Evolutionary conservation across 2,329 filamentous ascomycete genomes (phyloP), one percentile per base, ranked within the genome.

Genomic region (Alternaria atra): DNA sequence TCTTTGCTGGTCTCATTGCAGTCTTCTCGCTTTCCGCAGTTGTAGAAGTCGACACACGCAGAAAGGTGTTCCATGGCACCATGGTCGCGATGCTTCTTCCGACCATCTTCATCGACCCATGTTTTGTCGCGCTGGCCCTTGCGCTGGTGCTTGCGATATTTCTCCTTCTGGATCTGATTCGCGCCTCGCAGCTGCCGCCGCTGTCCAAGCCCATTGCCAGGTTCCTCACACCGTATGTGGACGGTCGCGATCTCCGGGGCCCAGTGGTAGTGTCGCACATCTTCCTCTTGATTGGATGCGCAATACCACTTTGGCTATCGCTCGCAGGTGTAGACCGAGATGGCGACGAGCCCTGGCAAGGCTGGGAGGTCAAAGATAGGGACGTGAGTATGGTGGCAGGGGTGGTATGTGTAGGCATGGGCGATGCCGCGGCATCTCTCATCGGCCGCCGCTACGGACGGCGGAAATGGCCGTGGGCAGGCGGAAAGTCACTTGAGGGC

Each of bases 31-130:
- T 97, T 37, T 91, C 90, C 40, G 83, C 88, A 3, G 83, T 92
- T 51, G 94, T 91, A 67, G 94, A 97, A 79, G 94, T 99, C 47
- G 95, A 99, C 80, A 99, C 95, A 1, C 88, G 95, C 51, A 89
- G 95, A 52, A 99, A 99, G 79, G 92, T 98, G 25, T 99, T 99
- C 77, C 95, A 99, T 78, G 96, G 96, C 69, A 97, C 94, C 86
- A 98, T 98, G 91, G 94, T 98, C 7, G 89, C 89, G 57, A 97
- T 99, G 92, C 90, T 99, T 57, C 84, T 98, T 2, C 94, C 95
- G 0, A 89, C 92, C 1, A 91, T 90, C 2, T 97, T 89, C 75
- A 82, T 98, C 65, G 95, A 99, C 77, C 94, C 95, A 1, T 85
- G 90, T 40, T 98, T 92, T 77, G 89, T 90, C 51, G 88, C 91